Conservation (phyloP, 192 early-diverging fungal species). For the Physocladia obscura region DNA sequence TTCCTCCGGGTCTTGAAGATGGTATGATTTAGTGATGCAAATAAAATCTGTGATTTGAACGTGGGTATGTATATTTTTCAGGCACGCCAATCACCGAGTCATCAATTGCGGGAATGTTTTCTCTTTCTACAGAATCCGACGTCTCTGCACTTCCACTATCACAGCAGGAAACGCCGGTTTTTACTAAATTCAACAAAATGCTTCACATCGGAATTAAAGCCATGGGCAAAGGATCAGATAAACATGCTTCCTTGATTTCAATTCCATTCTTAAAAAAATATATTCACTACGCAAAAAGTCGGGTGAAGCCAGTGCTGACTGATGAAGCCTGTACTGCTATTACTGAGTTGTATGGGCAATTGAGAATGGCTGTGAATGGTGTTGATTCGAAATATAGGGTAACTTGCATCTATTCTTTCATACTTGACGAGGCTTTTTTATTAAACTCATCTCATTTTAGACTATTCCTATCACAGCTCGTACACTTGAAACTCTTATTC, state of each 20-base stretch:
- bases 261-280: conserved; percentile 92
- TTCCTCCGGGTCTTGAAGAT: conserved; percentile 79
- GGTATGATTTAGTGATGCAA: conserved; percentile 53
- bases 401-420: conserved; percentile 1
- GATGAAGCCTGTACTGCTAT: conserved; percentile 83
- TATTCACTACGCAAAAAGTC: conserved; percentile 88
- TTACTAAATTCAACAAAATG: conserved; percentile 83
- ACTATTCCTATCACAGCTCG: conserved; percentile 97
- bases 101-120: conserved; percentile 40
- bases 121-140: conserved; percentile 17
- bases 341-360: conserved; percentile 74
- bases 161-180: conserved; percentile 67
- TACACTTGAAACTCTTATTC: conserved; percentile 96
- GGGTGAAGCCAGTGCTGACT: conserved; percentile 79
- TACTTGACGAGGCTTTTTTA: neutral
- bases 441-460: conserved; percentile 32
- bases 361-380: conserved; percentile 75
- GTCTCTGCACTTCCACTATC: neutral
- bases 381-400: conserved; percentile 70
- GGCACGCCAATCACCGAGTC: conserved; percentile 49
- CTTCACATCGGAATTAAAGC: conserved; percentile 74
- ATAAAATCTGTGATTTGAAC: too few species aligned
- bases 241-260: conserved; percentile 64
- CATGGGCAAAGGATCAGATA: conserved; percentile 34
- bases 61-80: conserved; percentile 1